Evolutionary conservation across 805 yeast species (phyloP), one percentile per base, ranked within the genome.

Genomic region (Komagataella phaffii): DNA sequence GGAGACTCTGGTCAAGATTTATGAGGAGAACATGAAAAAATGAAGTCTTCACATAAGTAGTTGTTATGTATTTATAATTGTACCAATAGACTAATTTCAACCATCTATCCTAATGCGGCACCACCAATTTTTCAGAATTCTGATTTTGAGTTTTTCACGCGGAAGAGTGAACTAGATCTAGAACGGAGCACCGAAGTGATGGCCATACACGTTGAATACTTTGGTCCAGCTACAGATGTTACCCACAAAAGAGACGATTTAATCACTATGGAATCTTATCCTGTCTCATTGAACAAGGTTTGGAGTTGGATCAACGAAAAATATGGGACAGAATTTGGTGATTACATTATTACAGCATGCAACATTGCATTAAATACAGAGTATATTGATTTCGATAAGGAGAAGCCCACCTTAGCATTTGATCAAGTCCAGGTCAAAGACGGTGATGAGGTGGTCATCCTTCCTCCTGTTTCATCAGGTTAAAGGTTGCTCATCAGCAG

Each of bases 381-480:
- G 24, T 64, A 64, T 46, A 46, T 63, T n/a, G 57, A 56, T 1
- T 14, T 60, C 10, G 58, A 59, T n/a, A 36, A 45, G 44, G 50
- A 21, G 24, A 23, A 46, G 17, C 45, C 18, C 24, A 19, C 44
- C 5, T 58, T 57, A 7, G 12, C 40, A 30, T 30, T 30, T 14
- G 49, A 23, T 4, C 54, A 47, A 3, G 24, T 46, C n/a, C 24
- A 17, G 10, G 44, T 62, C 47, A 46, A 44, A 3, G 47, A 53
- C 17, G 53, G 52, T 14, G 64, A 58, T 49, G 61, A 58, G 36
- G 45, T 64, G 6, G 63, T 60, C 12, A 54, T 64, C 17, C 55
- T 64, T 3, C 67, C 68, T 7, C 68, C 68, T 2, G 68, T 64
- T 4, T 61, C 65, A 10, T 55, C 65, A 18, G 68, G 68, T 2